Evolutionary conservation across 139 green algal species (phyloP).

Genomic region (Gonium pectorale): DNA sequence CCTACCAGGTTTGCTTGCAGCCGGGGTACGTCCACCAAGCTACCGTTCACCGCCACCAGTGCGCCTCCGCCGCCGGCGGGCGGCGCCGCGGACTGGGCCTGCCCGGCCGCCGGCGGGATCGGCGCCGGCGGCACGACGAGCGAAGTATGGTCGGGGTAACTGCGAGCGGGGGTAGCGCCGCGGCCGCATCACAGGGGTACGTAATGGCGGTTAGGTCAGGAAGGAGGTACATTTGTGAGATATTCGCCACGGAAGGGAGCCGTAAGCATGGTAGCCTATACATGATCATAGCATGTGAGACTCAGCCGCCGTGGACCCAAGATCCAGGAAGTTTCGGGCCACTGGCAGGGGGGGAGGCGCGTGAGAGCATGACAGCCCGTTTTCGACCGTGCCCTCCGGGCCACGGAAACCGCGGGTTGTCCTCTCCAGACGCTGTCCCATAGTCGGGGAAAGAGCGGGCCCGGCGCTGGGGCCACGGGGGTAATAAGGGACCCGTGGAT

Average conservation of each 20-base stretch:
- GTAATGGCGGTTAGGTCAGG: background rate
- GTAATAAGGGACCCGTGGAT: background rate
- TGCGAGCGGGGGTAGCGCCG: background rate
- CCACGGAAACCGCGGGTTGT: no score
- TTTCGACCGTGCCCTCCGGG: no score
- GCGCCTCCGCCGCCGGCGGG: background rate
- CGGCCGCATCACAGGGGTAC: background rate
- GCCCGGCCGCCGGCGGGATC: background rate
- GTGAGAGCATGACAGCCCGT: no score
- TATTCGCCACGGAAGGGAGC: background rate
- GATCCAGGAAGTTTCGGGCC: no score
- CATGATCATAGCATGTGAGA: no score
- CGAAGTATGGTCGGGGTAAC: conserved; percentile 10
- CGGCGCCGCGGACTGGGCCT: background rate
- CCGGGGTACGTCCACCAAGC: conserved; percentile 11
- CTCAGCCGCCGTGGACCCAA: no score
- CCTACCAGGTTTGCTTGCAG: conserved; percentile 36
- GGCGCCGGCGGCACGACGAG: conserved; percentile 22
- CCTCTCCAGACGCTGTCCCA: no score
- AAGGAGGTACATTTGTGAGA: background rate
- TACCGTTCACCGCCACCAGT: background rate
- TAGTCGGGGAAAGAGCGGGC: no score
- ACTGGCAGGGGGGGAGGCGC: no score
- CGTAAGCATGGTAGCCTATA: no score
- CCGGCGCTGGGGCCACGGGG: background rate